phyloP scores from a whole-genome alignment of 371 early-diverging fungal species.

The Mortierella sp. region DNA sequence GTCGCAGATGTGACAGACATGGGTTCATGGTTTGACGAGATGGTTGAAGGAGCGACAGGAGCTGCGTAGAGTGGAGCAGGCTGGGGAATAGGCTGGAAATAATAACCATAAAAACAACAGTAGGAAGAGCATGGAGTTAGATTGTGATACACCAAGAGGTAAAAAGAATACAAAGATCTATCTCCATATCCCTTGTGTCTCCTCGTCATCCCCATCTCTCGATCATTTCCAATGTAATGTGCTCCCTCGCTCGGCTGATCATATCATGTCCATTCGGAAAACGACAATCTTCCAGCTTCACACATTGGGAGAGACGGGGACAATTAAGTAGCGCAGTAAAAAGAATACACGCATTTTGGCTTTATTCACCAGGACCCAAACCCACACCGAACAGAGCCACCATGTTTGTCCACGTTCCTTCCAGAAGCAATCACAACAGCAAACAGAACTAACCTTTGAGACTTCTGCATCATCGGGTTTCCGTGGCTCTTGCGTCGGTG shows the following conservation, averaged over 20 bases:
- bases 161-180: background rate
- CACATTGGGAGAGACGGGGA: slow-evolving; percentile 1
- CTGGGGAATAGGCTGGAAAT: background rate
- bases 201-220: background rate
- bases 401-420: background rate
- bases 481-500: slow-evolving; percentile 38
- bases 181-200: background rate
- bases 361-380: slow-evolving; percentile 44
- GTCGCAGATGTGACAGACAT: background rate
- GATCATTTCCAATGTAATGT: background rate
- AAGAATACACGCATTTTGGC: slow-evolving; percentile 21
- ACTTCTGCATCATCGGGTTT: slow-evolving; percentile 51
- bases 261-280: background rate
- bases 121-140: background rate
- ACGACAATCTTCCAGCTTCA: background rate
- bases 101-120: background rate
- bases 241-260: background rate
- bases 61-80: background rate
- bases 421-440: slow-evolving; percentile 20
- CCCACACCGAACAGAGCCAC: background rate
- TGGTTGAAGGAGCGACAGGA: slow-evolving; percentile 1
- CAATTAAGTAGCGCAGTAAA: background rate
- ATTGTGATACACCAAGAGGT: background rate
- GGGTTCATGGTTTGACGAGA: background rate
- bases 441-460: slow-evolving; percentile 53